Base-by-base conservation (phyloP, 371 early-diverging fungal species). In the Apophysomyces variabilis region DNA sequence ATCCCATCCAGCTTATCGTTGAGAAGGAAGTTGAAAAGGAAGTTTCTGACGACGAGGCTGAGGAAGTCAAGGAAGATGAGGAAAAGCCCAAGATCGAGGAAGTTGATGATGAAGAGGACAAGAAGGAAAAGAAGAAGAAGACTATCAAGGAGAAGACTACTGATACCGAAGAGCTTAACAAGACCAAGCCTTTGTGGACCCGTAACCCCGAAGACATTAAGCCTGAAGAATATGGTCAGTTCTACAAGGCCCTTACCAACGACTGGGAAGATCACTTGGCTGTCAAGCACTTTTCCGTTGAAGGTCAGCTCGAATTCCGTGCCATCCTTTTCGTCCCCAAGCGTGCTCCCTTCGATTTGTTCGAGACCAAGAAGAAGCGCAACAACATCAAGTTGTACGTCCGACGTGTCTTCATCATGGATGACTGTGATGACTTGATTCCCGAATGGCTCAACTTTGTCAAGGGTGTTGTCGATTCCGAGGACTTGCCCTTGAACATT, bases 401-500 rank as follows among this genome's bases (percentile, higher is more conserved):
- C 39, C 85, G 88, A 43, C 91, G 93, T 72, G 95, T 96, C 59
- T 94, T 95, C 81, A 92, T 96, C 75, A 94, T 93, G 72, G 95
- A 93, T 69, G 94, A 94, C 69, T 82, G 92, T 65, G 77, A 77
- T 11, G 88, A 87, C 58, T 80, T 88, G 74, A 80, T 86, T 70
- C 93, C 85, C 62, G 84, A 78, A 70, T 92, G 76, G 79, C 78
- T 85, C 69, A 74, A 71, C 72, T 87, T 87, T 61, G 68, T 84
- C 72, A 89, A 87, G 79, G 95, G 94, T 67, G 85, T 94, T 59
- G 89, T 96, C 54, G 91, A 93, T 71, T 88, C 90, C 57, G 92
- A 92, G 63, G 95, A 96, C 75, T 78, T 96, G 64, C 94, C 96
- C 47, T 84, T 96, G 63, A 94, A 93, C 81, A 91, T 96, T 56